Percentiles rank a stretch among this genome's conserved stretches.
Conservation (phyloP, 106 monocot species). For the Dioscorea alata region DNA sequence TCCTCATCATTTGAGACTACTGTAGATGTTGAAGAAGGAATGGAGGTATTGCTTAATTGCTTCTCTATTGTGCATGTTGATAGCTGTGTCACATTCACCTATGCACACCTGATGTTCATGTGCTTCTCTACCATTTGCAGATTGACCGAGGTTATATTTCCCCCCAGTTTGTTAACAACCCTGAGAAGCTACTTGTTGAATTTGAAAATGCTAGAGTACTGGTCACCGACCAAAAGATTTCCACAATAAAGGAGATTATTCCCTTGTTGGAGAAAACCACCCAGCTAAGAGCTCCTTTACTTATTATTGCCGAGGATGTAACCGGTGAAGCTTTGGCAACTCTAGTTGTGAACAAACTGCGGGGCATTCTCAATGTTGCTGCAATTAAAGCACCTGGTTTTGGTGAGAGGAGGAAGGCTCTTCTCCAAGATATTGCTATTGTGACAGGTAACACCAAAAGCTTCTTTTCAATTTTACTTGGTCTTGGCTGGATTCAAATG, state of each 20-base stretch:
- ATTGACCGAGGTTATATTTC: constrained; percentile 78
- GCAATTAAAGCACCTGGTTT: constrained; percentile 80
- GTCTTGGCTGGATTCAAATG: too few relatives aligned
- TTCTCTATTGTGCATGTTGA: neutral
- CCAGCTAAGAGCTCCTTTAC: constrained; percentile 43
- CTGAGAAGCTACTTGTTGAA: constrained; percentile 59
- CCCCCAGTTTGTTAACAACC: constrained; percentile 77
- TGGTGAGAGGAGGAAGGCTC: constrained; percentile 74
- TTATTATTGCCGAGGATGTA: constrained; percentile 74
- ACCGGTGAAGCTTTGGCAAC: constrained; percentile 77
- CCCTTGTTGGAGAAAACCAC: too few relatives aligned
- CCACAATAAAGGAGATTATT: constrained; percentile 17
- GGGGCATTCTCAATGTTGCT: constrained; percentile 74
- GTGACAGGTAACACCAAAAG: constrained; percentile 36
- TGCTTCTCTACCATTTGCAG: constrained; percentile 24
- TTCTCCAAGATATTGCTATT: constrained; percentile 81
- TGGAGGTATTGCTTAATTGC: constrained; percentile 32
- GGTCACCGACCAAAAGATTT: constrained; percentile 76
- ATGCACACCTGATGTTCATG: neutral
- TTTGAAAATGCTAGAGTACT: constrained; percentile 77
- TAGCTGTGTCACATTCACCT: neutral
- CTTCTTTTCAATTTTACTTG: neutral
- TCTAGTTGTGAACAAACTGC: constrained; percentile 71
- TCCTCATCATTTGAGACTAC: constrained; percentile 57
- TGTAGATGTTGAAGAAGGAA: constrained; percentile 70